A percentile compares a stretch with the other conserved stretches of the same genome.
Evolutionary conservation across 768 basidiomycete genomes (phyloP).

Genomic region (Leccinum fibrillosum): DNA sequence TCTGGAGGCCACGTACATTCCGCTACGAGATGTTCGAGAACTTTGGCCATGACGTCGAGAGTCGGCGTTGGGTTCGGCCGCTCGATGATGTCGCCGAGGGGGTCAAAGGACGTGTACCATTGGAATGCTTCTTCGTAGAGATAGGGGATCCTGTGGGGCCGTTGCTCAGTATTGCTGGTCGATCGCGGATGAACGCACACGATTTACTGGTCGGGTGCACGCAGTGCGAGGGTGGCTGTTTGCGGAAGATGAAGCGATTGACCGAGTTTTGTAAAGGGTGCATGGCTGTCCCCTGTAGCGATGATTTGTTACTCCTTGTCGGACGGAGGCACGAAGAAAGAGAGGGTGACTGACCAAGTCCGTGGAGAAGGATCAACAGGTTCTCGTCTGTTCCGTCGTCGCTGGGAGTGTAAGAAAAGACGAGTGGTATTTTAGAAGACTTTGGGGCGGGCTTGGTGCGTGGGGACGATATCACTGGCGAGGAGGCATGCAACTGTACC

Average conservation of each 20-base stretch:
- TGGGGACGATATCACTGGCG: conserved; percentile 10
- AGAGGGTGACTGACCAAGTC: conserved; percentile 56
- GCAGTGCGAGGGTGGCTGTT: conserved; percentile 78
- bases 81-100: conserved; percentile 66
- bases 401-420: conserved; percentile 68
- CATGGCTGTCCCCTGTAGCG: conserved; percentile 69
- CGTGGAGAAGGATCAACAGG: conserved; percentile 79
- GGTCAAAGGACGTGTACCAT: conserved; percentile 84
- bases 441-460: conserved; percentile 52
- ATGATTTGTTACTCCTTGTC: neutral
- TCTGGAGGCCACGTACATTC: conserved; percentile 64
- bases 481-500: conserved; percentile 19
- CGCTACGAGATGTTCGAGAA: conserved; percentile 53
- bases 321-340: neutral
- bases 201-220: conserved; percentile 72
- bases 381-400: conserved; percentile 87
- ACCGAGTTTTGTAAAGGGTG: conserved; percentile 74
- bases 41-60: conserved; percentile 50
- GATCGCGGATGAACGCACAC: neutral
- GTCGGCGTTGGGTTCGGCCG: conserved; percentile 73
- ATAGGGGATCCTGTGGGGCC: conserved; percentile 60
- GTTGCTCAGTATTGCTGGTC: conserved; percentile 10
- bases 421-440: conserved; percentile 43
- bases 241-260: conserved; percentile 79
- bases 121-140: conserved; percentile 78